Conservation (phyloP, 108 stramenopile species). For the Epithemia pelagica region DNA sequence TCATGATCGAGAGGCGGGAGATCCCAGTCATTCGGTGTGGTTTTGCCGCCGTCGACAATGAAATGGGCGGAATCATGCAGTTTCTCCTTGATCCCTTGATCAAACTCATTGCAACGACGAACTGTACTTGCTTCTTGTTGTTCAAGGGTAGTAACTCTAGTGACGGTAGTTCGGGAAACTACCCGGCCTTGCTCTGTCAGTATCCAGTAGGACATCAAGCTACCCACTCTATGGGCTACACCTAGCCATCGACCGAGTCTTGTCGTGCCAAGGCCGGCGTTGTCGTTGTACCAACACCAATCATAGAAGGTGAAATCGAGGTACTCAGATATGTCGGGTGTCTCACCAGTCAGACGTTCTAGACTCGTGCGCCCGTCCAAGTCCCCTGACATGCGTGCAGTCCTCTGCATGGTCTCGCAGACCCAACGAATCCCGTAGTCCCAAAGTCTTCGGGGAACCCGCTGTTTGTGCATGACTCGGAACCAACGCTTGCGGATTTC, state of each 20-base stretch:
- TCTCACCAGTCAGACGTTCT: constrained; percentile 24
- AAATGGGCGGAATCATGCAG: too few species aligned
- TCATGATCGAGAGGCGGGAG: too few species aligned
- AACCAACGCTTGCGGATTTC: too few species aligned
- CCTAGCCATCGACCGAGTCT: constrained; percentile 22
- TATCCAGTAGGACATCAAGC: constrained; percentile 25
- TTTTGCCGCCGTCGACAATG: too few species aligned
- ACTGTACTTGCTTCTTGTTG: too few species aligned
- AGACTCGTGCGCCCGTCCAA: constrained; percentile 4
- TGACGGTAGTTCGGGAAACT: constrained; percentile 19
- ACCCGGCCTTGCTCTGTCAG: constrained; percentile 11
- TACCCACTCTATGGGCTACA: constrained; percentile 18
- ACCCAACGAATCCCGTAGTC: constrained; percentile 15
- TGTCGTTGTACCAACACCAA: constrained; percentile 24
- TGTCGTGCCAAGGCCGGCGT: background rate
- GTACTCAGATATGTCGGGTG: constrained; percentile 31
- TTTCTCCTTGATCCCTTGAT: too few species aligned
- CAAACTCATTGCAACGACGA: too few species aligned
- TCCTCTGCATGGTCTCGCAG: constrained; percentile 13
- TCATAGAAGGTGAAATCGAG: constrained; percentile 39
- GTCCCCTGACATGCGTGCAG: constrained; percentile 1
- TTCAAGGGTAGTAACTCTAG: constrained; percentile 18
- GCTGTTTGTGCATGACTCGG: background rate
- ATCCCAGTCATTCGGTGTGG: too few species aligned
- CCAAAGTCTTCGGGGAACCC: constrained; percentile 21